Evolutionary conservation across 345 rosid species (phyloP), one percentile per base, ranked within the genome.

Genomic region (Eucalyptus sp.): DNA sequence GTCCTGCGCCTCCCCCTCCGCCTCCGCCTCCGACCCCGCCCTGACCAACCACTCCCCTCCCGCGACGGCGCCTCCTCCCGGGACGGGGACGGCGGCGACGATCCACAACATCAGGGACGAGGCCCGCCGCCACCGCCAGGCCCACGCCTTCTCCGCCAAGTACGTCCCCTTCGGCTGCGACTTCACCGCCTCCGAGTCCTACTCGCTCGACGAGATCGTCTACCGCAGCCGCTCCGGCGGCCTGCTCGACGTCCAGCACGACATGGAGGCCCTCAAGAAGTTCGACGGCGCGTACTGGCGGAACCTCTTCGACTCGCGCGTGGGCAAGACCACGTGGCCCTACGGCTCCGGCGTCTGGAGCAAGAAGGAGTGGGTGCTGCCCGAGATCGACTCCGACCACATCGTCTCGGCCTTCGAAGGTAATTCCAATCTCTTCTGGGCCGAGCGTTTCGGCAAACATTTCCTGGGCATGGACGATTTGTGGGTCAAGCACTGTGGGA

Each of bases 401-500:
- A 97, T 97, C 89, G 96, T 96, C 60, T 94, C 96, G 11, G 99
- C 99, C n/a, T 97, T 96, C 58, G 98, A 97, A 91, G 98, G 99
- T 9, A 97, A 97, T 86, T 96, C 99, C 33, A 97, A 97, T 87
- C 91, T 97, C 87, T 97, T 96, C 90, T 96, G 98, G 99, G 99
- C 99, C 1, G 99, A 97, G 94, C 93, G 96, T 31, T 97, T 92
- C 66, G 99, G 99, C 43, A 95, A 96, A 87, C 90, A 92, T 91
- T 95, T 94, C 87, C 54, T 95, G 46, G 97, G 94, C 17, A 97
- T 97, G 99, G 94, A 92, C 66, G 98, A 97, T 92, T 88, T 97
- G 86, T 97, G 99, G 99, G 98, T 97, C 24, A 97, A 97, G 90
- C 99, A 97, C 86, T 97, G 99, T 31, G 99, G 99, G 46, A 97